A percentile compares a stretch with the other conserved stretches of the same genome.
These are phyloP conservation scores for Nicotiana sylvestris DNA, from an alignment of 257 asterid genomes.

Conservation along the genomic window DNA sequence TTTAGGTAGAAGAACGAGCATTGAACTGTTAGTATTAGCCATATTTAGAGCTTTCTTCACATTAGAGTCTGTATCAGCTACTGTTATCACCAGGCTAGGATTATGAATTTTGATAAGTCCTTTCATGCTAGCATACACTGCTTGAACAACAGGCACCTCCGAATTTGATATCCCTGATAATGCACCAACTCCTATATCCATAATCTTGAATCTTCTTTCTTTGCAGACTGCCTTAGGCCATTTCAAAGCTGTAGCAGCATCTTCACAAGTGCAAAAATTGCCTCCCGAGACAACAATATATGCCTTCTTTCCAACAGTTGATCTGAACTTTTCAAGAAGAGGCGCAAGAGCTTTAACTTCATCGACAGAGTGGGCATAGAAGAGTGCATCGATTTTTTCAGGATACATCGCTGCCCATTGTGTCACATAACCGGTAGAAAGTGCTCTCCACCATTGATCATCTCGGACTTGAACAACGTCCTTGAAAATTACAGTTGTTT, in stretches of 20 bases:
- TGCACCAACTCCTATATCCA: conserved; percentile 73
- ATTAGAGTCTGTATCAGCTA: conserved; percentile 51
- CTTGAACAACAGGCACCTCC: conserved; percentile 75
- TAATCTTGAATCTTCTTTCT: conserved; percentile 83
- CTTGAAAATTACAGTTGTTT: conserved; percentile 91
- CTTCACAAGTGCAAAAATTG: too few species aligned
- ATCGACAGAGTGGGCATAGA: conserved; percentile 72
- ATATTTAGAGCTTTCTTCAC: conserved; percentile 75
- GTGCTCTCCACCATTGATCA: conserved; percentile 97
- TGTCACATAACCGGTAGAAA: conserved; percentile 75
- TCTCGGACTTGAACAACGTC: conserved; percentile 81
- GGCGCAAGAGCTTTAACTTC: background rate
- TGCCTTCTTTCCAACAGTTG: too few species aligned
- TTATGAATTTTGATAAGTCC: conserved; percentile 79
- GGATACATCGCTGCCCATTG: conserved; percentile 97
- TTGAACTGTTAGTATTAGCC: conserved; percentile 45
- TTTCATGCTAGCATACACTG: conserved; percentile 79
- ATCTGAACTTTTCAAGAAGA: too few species aligned
- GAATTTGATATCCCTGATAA: conserved; percentile 66
- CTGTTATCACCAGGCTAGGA: conserved; percentile 68
- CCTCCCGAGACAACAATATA: too few species aligned
- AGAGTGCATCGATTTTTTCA: conserved; percentile 74
- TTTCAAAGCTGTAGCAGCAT: background rate
- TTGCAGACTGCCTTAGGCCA: conserved; percentile 80
- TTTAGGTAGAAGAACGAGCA: conserved; percentile 62